Conservation (phyloP, 441 rosid species). For the Euphorbia celastroides region DNA sequence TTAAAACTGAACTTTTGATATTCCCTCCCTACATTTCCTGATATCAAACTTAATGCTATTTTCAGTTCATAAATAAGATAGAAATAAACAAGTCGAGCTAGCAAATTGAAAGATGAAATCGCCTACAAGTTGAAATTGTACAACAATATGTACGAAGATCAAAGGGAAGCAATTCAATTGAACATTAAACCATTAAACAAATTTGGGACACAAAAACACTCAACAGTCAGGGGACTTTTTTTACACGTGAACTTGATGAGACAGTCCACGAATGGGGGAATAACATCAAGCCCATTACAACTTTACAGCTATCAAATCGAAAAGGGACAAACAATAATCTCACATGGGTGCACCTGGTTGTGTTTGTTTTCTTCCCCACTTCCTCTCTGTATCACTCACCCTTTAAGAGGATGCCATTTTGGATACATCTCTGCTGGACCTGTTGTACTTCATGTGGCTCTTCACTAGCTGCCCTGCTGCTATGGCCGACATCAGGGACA, state of each 20-base stretch:
- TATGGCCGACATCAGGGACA: conserved; percentile 87
- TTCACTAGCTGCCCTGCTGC: conserved; percentile 82
- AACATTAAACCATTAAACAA: too few relatives aligned
- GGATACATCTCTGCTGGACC: conserved; percentile 73
- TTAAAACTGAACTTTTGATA: too few relatives aligned
- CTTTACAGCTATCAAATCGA: conserved; percentile 19
- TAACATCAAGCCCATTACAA: neutral
- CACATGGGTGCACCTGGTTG: conserved; percentile 4
- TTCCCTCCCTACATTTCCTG: too few relatives aligned
- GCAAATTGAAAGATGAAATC: too few relatives aligned
- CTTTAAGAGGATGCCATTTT: conserved; percentile 21
- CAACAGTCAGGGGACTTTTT: too few relatives aligned
- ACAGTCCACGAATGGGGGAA: neutral
- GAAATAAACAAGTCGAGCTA: too few relatives aligned
- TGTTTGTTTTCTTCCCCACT: conserved; percentile 5
- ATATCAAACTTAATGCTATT: too few relatives aligned
- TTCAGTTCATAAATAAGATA: too few relatives aligned
- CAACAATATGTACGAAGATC: too few relatives aligned
- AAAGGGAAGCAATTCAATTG: too few relatives aligned
- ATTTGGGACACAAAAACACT: too few relatives aligned
- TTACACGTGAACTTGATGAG: neutral
- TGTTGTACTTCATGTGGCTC: conserved; percentile 93
- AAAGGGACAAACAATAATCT: neutral
- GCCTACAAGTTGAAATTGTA: too few relatives aligned
- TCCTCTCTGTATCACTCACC: conserved; percentile 2